A percentile compares a stretch with the other conserved stretches of the same genome.
Conservation (phyloP, 1,139 yeast species). For the Magnusiomyces ingens region DNA sequence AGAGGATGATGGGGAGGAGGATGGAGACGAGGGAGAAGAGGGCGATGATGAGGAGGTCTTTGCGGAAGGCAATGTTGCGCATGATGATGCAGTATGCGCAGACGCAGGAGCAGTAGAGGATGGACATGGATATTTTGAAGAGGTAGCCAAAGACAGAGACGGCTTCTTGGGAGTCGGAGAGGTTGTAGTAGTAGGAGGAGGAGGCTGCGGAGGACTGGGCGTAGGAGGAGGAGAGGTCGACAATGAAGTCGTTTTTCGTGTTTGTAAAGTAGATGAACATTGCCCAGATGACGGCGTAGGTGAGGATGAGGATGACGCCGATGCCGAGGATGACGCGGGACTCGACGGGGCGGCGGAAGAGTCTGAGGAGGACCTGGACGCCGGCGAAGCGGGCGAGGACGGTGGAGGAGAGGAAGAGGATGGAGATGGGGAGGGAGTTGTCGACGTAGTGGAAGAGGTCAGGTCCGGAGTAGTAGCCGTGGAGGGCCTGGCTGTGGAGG, state of each 20-base stretch:
- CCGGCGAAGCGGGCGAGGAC: constrained; percentile 5
- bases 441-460: constrained; percentile 7
- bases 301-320: constrained; percentile 7
- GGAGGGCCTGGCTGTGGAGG: constrained; percentile 4
- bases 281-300: constrained; percentile 8
- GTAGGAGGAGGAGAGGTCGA: not conserved
- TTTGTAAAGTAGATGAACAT: constrained; percentile 5
- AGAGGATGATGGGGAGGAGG: constrained; percentile 63
- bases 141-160: constrained; percentile 63
- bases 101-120: constrained; percentile 61
- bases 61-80: constrained; percentile 47
- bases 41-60: constrained; percentile 46
- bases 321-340: constrained; percentile 11
- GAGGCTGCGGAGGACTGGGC: not conserved
- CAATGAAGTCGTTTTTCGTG: too few species aligned
- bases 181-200: not conserved
- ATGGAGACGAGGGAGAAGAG: constrained; percentile 52
- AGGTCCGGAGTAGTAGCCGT: constrained; percentile 13
- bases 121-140: constrained; percentile 63
- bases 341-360: constrained; percentile 12
- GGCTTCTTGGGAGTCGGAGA: constrained; percentile 20
- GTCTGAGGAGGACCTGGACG: constrained; percentile 13
- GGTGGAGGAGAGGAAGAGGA: constrained; percentile 8
- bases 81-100: constrained; percentile 51
- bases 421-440: constrained; percentile 4